phyloP scores from a whole-genome alignment of 78 protist genomes.

The Planoprotostelium fungivorum region DNA sequence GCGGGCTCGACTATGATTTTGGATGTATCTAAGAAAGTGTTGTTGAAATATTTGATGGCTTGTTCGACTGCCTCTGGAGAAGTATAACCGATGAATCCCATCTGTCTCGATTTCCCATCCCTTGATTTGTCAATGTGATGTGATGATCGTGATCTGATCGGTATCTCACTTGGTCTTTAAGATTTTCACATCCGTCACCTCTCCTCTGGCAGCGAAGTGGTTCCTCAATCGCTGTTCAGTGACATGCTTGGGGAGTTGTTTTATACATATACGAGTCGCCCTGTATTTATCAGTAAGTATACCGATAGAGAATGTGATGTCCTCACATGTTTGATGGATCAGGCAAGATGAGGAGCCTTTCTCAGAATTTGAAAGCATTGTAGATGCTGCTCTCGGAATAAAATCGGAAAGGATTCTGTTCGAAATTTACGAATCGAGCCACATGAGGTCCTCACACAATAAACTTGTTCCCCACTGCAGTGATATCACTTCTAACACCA shows the following conservation, averaged over 20 bases:
- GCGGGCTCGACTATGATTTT: slow-evolving; percentile 81
- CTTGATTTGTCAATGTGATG: slow-evolving; percentile 15
- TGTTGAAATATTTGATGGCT: slow-evolving; percentile 63
- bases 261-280: slow-evolving; percentile 43
- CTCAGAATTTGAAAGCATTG: too few species aligned
- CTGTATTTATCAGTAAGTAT: neutral
- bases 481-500: too few species aligned
- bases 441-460: too few species aligned
- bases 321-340: too few species aligned
- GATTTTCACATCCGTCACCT: slow-evolving; percentile 50
- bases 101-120: slow-evolving; percentile 80
- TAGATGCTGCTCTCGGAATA: too few species aligned
- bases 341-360: too few species aligned
- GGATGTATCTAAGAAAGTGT: slow-evolving; percentile 79
- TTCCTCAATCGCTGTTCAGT: slow-evolving; percentile 35
- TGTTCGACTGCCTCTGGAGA: slow-evolving; percentile 58
- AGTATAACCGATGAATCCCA: slow-evolving; percentile 91
- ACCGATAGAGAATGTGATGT: neutral
- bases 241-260: slow-evolving; percentile 44
- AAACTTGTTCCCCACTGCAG: too few species aligned
- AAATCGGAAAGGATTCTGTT: too few species aligned
- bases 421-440: too few species aligned
- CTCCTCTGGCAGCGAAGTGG: slow-evolving; percentile 33
- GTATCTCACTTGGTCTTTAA: slow-evolving; percentile 23
- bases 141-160: neutral